Evolutionary conservation across 352 stramenopile genomes (phyloP), one percentile per base, ranked within the genome.

Genomic region (Pythium chondricola): DNA sequence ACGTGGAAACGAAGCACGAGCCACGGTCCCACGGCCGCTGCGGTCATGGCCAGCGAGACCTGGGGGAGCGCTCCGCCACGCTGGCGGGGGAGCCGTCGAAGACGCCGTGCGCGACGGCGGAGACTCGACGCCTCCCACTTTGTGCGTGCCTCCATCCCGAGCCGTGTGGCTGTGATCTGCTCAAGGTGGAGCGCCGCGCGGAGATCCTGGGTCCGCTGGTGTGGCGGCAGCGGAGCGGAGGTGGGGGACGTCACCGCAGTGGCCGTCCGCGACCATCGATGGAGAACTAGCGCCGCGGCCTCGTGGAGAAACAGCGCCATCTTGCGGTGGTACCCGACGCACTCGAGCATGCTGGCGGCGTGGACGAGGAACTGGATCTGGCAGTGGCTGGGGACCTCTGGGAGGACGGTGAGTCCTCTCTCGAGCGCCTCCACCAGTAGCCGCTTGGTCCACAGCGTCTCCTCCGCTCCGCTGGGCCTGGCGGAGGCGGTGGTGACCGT

Each of bases 271-370:
- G 29, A 6, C 57, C 52, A 52, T 20, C 29, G 32, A 1, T 58
- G 48, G 7, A 38, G 24, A 5, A 59, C 9, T 66, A 66, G 7
- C 13, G 42, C 20, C 4, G 45, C 70, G 1, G 77, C 77, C 63
- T 93, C 83, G 22, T 90, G 77, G 7, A 93, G 63, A 42, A 85
- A 79, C 17, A 93, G 56, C 5, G 72, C 72, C 58, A 87, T 82
- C 37, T 71, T 74, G 11, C 74, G 69, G 8, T 70, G 57, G 39
- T 90, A 74, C 0, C 73, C 73, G 11, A 89, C 66, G 3, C 48
- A 55, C 35, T 90, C 78, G 7, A 93, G 56, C 68, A 91, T 82
- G 13, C 69, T 67, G 50, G 72, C 80, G 7, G 63, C 69, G 17
- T 86, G 67, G 21, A 86, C 47, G 16, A 88, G 52, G 47, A 90